These are phyloP conservation scores for Herpotrichia juniperi DNA, from an alignment of 2,329 filamentous ascomycete genomes.

Conservation along the genomic window DNA sequence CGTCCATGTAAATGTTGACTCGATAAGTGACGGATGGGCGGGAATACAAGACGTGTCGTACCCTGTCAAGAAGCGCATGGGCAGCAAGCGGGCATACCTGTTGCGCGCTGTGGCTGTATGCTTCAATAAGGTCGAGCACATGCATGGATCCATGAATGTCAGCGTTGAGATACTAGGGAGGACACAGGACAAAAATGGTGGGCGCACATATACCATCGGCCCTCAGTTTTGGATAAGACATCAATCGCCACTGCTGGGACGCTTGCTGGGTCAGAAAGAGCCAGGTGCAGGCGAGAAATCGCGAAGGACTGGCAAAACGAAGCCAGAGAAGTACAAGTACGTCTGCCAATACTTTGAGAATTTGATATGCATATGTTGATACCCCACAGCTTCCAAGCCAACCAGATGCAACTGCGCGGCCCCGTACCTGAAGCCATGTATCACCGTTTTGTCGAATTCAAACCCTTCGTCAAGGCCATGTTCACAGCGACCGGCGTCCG, in stretches of 20 bases:
- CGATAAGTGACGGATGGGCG: constrained; percentile 68
- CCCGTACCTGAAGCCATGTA: constrained; percentile 82
- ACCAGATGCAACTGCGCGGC: constrained; percentile 84
- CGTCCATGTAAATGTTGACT: constrained; percentile 71
- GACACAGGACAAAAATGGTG: constrained; percentile 68
- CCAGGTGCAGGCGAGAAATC: constrained; percentile 40
- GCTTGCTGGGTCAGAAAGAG: constrained; percentile 71
- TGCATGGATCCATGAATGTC: constrained; percentile 73
- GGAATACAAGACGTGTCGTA: constrained; percentile 71
- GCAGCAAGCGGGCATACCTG: constrained; percentile 84
- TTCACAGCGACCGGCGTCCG: constrained; percentile 79
- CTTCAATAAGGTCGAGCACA: constrained; percentile 65
- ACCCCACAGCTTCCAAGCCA: constrained; percentile 81
- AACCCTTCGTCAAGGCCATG: constrained; percentile 86
- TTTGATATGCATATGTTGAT: constrained; percentile 5
- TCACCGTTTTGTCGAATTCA: constrained; percentile 92
- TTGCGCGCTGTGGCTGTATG: constrained; percentile 71
- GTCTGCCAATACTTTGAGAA: constrained; percentile 34
- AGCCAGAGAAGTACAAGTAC: constrained; percentile 77
- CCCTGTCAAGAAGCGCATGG: constrained; percentile 80
- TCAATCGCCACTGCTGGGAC: constrained; percentile 86
- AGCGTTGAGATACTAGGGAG: constrained; percentile 80
- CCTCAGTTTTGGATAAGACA: constrained; percentile 81
- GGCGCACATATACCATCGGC: constrained; percentile 79
- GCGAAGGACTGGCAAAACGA: constrained; percentile 48